Evolutionary conservation across 192 early-diverging fungal genomes (phyloP), one percentile per base, ranked within the genome.

Genomic region (Umbelopsis isabellina): DNA sequence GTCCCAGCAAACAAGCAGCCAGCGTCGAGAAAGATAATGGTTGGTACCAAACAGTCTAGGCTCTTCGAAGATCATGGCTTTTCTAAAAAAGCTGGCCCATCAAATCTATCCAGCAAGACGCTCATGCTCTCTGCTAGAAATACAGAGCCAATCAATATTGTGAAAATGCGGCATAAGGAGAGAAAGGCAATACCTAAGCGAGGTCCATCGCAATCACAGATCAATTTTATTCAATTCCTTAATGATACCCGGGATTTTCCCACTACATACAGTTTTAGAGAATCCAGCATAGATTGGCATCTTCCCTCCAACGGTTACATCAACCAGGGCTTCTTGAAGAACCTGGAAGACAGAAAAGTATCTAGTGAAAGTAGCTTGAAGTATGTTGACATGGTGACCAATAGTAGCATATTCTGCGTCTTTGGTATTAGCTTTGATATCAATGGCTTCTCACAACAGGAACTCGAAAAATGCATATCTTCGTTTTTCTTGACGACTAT

Each of bases 241-340:
- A 61, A 61, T 61, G 55, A 61, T 61, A 61, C 55, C 55, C 55
- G 30, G 10, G 30, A 35, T 13, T 61, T 61, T 8, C 30, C 55
- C 7, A 18, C 30, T 2, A 61, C 55, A 33, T 61, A 27, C 55
- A 61, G 55, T 18, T 30, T 30, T 18, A 61, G 33, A n/a, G 55
- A 61, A 35, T 25, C 33, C 15, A 16, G 30, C 11, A 35, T 61
- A 12, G 27, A 61, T 35, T 61, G 55, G 55, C 25, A 33, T 4
- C 27, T 35, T 11, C 55, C 55, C 4, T n/a, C 12, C 13, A 33
- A 61, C 11, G 30, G 55, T 0, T 61, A 27, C 5, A 61, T 61
- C 13, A 61, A 12, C 15, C 55, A 30, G 37, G 55, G 55, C 5
- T 61, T 61, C n/a, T 35, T 61, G 25, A 61, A 35, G n/a, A 35